Evolutionary conservation across 306 rosid species (phyloP), one percentile per base, ranked within the genome.

Genomic region (Gastrolobium villosum): DNA sequence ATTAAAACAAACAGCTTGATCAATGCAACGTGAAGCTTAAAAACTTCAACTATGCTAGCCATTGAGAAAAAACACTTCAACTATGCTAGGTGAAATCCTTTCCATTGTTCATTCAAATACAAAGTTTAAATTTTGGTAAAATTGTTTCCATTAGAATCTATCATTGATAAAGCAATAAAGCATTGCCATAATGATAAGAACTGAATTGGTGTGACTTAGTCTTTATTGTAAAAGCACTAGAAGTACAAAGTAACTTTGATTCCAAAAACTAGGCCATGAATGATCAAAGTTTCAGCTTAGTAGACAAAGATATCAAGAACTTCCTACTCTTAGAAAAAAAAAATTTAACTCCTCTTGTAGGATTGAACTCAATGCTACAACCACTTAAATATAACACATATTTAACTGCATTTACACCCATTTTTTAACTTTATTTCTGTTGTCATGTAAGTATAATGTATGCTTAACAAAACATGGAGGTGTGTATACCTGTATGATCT

Each of bases 401-500:
- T 20, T 20, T 20, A 20, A 20, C 26, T 20, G 26, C 26, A 20
- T 20, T 20, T 20, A 20, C 26, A 20, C 1, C 26, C 26, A 20
- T 20, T 20, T 20, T 20, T 20, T 20, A 20, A 20, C 26, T 20
- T 20, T 20, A 20, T 20, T 20, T 20, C 26, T 20, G 26, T 20
- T 20, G 26, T 20, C 26, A 20, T 20, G 26, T 1, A 20, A 20
- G 26, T 20, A 20, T 20, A 20, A 20, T 20, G 26, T 30, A 39
- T 5, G 68, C 45, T 14, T 2, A 36, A 36, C n/a, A 35, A 69
- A 13, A 10, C 8, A 55, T 5, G 7, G 52, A 11, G 8, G 48
- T 37, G 7, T 60, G 5, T 43, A 32, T 53, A 91, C 98, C 94
- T 86, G 94, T 8, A 87, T 68, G 71, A 88, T 87, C 80, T 92